Base-by-base conservation (phyloP, 2,329 filamentous ascomycete genomes). In the Aspergillus ibericus region DNA sequence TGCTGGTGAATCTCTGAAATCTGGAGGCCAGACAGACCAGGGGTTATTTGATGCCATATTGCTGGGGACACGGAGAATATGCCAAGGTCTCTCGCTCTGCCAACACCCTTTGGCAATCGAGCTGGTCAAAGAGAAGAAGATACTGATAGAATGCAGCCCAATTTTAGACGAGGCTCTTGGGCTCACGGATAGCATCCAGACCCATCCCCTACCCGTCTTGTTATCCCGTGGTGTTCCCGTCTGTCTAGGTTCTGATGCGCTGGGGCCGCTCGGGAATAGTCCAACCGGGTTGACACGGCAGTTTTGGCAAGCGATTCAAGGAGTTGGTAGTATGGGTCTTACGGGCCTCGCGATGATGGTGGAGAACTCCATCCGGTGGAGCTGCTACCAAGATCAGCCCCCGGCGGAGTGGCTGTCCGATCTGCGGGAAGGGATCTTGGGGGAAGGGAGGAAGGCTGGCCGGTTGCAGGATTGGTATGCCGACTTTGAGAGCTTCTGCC, bases 281-380 rank as follows among this genome's bases (percentile, higher is more conserved):
- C 85, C 83, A 6, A 89, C 87, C 25, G 92, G 91, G 36, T 88
- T 95, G 83, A 93, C 90, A 1, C 91, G 96, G 75, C 92, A 97
- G 76, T 96, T 96, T 75, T 97, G 92, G 91, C 92, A 96, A 75
- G 89, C 90, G 1, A 79, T 97, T 18, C 92, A 96, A 75, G 93
- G 91, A 0, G 95, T 93, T 85, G 89, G 96, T 59, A 96, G 96
- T 70, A 83, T 97, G 13, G 95, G 93, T 0, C 81, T 98, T 2
- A 92, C 91, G 10, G 93, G 93, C 0, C 77, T 98, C 53, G 93
- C 90, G 0, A 90, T 88, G 58, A 81, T 99, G 66, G 93, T 92
- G 0, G 92, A 98, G 81, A 98, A 96, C 71, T 96, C 91, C 64
- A 87, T 98, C 46, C 84, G 91, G 40, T 98, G 92, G 91, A 89